Percentiles rank a stretch among this genome's conserved stretches.
These are phyloP conservation scores for Puccinia coronata DNA, from an alignment of 1,284 basidiomycete species.

Conservation along the genomic window DNA sequence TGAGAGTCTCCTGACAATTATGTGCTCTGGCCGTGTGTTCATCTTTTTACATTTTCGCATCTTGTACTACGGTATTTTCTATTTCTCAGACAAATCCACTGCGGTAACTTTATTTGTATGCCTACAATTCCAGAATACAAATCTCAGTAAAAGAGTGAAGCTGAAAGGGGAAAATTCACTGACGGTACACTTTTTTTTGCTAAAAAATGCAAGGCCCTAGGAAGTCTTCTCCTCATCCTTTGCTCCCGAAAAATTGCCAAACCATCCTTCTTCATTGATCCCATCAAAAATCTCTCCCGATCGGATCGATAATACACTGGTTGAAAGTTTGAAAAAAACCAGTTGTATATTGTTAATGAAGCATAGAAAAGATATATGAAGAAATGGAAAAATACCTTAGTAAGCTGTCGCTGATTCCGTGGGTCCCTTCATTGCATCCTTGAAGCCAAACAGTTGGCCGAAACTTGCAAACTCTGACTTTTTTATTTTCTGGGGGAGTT, in stretches of 20 bases:
- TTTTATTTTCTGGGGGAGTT: slow-evolving; percentile 57
- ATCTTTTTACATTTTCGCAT: no score
- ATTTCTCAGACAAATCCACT: no score
- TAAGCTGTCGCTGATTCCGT: slow-evolving; percentile 66
- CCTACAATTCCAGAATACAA: no score
- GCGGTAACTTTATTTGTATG: no score
- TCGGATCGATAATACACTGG: slow-evolving; percentile 53
- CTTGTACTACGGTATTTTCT: no score
- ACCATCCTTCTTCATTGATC: slow-evolving; percentile 50
- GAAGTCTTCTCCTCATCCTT: background rate
- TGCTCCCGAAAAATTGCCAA: slow-evolving; percentile 16
- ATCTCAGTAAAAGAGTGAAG: background rate
- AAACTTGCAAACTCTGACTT: slow-evolving; percentile 53
- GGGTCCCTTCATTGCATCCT: slow-evolving; percentile 66
- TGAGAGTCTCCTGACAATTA: no score
- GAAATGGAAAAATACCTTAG: slow-evolving; percentile 59
- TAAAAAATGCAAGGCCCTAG: no score
- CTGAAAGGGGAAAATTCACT: background rate
- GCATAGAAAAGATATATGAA: background rate
- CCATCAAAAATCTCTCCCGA: slow-evolving; percentile 52
- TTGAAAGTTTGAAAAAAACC: background rate
- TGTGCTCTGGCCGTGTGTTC: no score
- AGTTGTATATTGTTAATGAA: background rate
- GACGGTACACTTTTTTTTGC: background rate
- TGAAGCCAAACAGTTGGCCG: slow-evolving; percentile 65